A percentile compares a stretch with the other conserved stretches of the same genome.
These are phyloP conservation scores for Pilaira anomala DNA, from an alignment of 192 early-diverging fungal species.

Conservation along the genomic window DNA sequence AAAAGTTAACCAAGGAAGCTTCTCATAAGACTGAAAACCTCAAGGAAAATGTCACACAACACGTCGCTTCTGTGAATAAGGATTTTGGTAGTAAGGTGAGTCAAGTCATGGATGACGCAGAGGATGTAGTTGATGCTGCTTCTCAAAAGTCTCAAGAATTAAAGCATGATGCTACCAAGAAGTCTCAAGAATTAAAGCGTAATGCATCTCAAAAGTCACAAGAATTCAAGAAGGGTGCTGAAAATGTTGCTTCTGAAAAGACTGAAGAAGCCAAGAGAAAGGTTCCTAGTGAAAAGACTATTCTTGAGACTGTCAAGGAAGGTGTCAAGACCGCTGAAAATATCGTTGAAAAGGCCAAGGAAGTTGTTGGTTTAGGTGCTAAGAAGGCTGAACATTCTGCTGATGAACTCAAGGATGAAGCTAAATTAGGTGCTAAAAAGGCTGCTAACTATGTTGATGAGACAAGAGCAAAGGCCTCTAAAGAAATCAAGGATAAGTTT, in stretches of 20 bases:
- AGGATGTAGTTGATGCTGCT: neutral
- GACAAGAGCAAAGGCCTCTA: neutral
- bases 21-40: neutral
- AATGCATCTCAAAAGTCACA: conserved; percentile 10
- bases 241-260: neutral
- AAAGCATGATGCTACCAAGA: conserved; percentile 4
- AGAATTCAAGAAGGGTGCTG: conserved; percentile 13
- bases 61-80: too few species aligned
- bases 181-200: neutral
- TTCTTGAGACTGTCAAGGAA: conserved; percentile 25
- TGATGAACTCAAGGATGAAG: conserved; percentile 9
- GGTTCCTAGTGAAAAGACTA: neutral
- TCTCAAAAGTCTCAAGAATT: conserved; percentile 14
- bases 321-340: conserved; percentile 4
- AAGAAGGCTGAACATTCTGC: conserved; percentile 17
- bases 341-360: conserved; percentile 23
- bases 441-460: neutral
- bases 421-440: neutral
- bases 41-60: neutral
- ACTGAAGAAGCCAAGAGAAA: neutral
- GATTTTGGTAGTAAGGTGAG: too few species aligned
- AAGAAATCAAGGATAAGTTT: neutral
- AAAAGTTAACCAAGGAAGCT: neutral
- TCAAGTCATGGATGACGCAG: too few species aligned
- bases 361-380: conserved; percentile 17